These are phyloP conservation scores for Rhizopogon parksii DNA, from an alignment of 1,284 basidiomycete genomes.

Conservation along the genomic window DNA sequence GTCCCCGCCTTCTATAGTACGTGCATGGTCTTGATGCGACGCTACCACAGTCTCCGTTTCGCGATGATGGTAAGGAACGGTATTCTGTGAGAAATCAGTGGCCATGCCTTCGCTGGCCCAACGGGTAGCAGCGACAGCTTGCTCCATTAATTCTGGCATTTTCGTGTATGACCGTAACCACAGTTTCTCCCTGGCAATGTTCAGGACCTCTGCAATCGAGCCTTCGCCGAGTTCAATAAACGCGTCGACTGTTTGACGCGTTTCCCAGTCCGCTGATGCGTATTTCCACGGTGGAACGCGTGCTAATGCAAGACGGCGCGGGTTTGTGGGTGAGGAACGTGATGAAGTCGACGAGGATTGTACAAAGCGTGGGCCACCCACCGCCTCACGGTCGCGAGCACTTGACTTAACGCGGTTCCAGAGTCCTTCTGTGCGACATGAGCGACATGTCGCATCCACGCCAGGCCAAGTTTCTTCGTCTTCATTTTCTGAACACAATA, in stretches of 20 bases:
- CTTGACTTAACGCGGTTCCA: constrained; percentile 45
- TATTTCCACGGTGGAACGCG: constrained; percentile 27
- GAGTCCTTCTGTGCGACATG: constrained; percentile 54
- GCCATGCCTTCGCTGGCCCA: constrained; percentile 37
- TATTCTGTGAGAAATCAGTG: constrained; percentile 22
- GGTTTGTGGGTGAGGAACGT: constrained; percentile 7
- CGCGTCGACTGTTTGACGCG: constrained; percentile 50
- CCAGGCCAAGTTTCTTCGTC: constrained; percentile 61
- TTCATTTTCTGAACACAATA: constrained; percentile 60
- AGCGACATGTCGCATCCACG: constrained; percentile 58
- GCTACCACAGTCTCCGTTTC: constrained; percentile 1
- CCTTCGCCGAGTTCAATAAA: constrained; percentile 70
- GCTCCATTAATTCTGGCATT: constrained; percentile 55
- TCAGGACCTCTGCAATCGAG: constrained; percentile 53
- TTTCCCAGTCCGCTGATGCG: constrained; percentile 56
- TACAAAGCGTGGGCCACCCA: constrained; percentile 43
- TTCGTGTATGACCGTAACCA: constrained; percentile 63
- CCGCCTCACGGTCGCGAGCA: constrained; percentile 48
- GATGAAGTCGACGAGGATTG: constrained; percentile 6
- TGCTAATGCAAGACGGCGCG: constrained; percentile 6
- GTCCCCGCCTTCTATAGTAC: constrained; percentile 8
- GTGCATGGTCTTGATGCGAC: constrained; percentile 3
- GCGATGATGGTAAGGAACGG: constrained; percentile 9
- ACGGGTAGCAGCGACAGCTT: constrained; percentile 55
- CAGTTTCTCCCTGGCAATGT: constrained; percentile 55